These are phyloP conservation scores for Zygosaccharomyces lentus DNA, from an alignment of 805 yeast species.

Conservation along the genomic window DNA sequence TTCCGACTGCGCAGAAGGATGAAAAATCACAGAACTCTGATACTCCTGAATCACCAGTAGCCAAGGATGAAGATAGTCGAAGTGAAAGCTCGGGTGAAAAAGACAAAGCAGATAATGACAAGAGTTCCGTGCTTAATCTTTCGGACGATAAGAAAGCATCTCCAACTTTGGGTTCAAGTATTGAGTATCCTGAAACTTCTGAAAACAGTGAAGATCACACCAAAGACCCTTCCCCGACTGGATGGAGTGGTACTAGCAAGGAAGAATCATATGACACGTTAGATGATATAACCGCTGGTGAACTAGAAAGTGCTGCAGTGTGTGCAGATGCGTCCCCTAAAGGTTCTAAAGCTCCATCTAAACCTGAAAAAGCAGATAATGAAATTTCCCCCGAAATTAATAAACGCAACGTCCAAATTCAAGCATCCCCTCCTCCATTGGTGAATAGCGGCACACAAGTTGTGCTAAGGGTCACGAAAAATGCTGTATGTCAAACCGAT, in stretches of 20 bases:
- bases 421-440: not conserved
- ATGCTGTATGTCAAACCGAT: conserved; percentile 22
- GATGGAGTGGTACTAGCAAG: conserved; percentile 1
- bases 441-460: conserved; percentile 9
- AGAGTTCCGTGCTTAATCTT: not conserved
- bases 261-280: conserved; percentile 25
- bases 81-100: not conserved
- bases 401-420: not conserved
- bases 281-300: conserved; percentile 21
- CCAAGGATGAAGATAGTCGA: not conserved
- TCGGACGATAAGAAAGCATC: not conserved
- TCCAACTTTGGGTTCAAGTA: conserved; percentile 8
- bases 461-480: conserved; percentile 3
- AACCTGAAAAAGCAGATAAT: not conserved
- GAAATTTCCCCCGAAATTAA: not conserved
- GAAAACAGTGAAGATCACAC: conserved; percentile 13
- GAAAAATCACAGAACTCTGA: not conserved
- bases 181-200: not conserved
- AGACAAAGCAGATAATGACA: not conserved
- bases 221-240: not conserved
- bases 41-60: not conserved
- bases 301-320: conserved; percentile 14
- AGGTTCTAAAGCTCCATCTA: not conserved
- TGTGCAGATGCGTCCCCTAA: not conserved
- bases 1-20: not conserved